Evolutionary conservation across 129 eudicot species (phyloP).

Genomic region (Pittosporum tobira): DNA sequence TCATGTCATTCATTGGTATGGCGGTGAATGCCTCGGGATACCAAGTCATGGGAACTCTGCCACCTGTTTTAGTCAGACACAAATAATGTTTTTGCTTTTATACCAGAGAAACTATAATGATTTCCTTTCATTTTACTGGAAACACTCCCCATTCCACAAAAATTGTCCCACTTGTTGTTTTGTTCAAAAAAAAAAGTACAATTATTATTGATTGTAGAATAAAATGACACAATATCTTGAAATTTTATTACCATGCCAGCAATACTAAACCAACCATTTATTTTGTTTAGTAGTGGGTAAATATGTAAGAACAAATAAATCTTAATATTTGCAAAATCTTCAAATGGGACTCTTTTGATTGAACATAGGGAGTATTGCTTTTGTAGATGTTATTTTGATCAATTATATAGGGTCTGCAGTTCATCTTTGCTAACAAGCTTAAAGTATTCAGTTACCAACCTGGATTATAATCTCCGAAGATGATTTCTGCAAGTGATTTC

Average conservation of each 20-base stretch:
- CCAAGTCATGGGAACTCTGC: conserved; percentile 86
- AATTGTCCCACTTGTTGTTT: too few relatives aligned
- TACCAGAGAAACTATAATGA: not conserved
- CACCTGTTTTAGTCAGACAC: conserved; percentile 35
- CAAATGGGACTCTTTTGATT: not conserved
- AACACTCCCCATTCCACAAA: too few relatives aligned
- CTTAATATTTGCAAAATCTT: too few relatives aligned
- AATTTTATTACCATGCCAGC: too few relatives aligned
- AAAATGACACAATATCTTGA: too few relatives aligned
- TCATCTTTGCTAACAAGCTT: not conserved
- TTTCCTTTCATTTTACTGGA: not conserved
- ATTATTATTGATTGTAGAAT: too few relatives aligned
- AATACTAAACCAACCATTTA: too few relatives aligned
- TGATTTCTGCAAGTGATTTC: conserved; percentile 61
- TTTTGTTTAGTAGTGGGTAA: too few relatives aligned
- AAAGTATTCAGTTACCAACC: conserved; percentile 24
- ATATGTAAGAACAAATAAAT: too few relatives aligned
- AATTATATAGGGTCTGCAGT: too few relatives aligned
- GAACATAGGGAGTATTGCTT: not conserved
- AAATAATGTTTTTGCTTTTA: not conserved
- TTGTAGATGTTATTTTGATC: too few relatives aligned
- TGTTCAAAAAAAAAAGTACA: too few relatives aligned
- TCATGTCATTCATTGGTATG: conserved; percentile 87
- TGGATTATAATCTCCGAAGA: conserved; percentile 91
- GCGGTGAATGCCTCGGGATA: conserved; percentile 71